These are phyloP conservation scores for Curvularia hawaiiensis DNA, from an alignment of 2,329 filamentous ascomycete genomes.

Conservation along the genomic window DNA sequence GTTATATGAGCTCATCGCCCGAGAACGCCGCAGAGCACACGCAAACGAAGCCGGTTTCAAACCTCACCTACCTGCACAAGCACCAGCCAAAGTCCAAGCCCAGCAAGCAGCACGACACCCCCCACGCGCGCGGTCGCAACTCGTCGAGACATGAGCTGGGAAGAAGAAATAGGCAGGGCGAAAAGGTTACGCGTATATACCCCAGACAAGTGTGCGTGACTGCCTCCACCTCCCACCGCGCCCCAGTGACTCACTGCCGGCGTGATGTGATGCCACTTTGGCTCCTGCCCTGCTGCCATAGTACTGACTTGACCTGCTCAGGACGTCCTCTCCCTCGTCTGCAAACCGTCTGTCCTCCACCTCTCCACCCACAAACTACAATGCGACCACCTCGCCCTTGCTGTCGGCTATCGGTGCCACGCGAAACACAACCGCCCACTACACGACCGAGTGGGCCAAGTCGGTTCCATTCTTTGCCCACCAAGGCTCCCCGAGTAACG, in stretches of 20 bases:
- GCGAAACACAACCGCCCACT: constrained; percentile 44
- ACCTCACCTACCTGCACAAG: constrained; percentile 43
- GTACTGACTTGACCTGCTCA: constrained; percentile 23
- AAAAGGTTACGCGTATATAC: constrained; percentile 48
- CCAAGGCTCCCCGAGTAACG: constrained; percentile 47
- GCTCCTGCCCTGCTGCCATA: constrained; percentile 8
- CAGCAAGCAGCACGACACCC: constrained; percentile 42
- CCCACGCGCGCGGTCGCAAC: constrained; percentile 44
- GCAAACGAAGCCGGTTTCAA: constrained; percentile 39
- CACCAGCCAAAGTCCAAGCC: constrained; percentile 43
- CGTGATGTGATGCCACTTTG: background rate
- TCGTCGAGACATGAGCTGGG: constrained; percentile 49
- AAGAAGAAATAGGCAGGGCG: constrained; percentile 48
- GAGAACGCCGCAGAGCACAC: constrained; percentile 35
- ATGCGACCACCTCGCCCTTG: constrained; percentile 48
- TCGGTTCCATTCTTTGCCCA: constrained; percentile 50
- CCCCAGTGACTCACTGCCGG: background rate
- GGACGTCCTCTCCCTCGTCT: constrained; percentile 46
- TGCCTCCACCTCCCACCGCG: background rate
- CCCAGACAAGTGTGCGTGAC: constrained; percentile 47
- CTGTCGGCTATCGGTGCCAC: constrained; percentile 48
- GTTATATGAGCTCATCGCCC: constrained; percentile 50
- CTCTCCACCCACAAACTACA: constrained; percentile 41
- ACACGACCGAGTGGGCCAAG: constrained; percentile 55
- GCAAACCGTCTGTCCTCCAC: constrained; percentile 43